phyloP scores from a whole-genome alignment of 2,329 filamentous ascomycete species.

The Sphaceloma murrayae region DNA sequence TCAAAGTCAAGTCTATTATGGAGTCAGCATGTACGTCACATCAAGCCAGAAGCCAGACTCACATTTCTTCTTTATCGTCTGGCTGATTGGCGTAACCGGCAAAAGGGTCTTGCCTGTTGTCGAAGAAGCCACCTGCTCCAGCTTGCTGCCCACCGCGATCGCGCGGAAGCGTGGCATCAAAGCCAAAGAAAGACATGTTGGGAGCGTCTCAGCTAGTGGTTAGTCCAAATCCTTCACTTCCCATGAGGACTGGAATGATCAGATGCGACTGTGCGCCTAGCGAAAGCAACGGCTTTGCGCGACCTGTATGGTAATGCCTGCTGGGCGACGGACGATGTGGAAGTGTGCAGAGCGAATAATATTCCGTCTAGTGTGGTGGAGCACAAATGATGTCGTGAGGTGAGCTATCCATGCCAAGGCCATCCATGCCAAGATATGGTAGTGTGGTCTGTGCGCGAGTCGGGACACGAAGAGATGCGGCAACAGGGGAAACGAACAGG shows the following conservation, averaged over 20 bases:
- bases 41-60: slow-evolving; percentile 26
- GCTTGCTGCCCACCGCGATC: slow-evolving; percentile 54
- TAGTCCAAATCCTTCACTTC: not conserved
- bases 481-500: too few species aligned
- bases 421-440: too few species aligned
- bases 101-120: slow-evolving; percentile 72
- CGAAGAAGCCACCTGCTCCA: slow-evolving; percentile 56
- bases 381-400: slow-evolving; percentile 13
- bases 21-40: slow-evolving; percentile 26
- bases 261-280: too few species aligned
- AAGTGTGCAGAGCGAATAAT: not conserved
- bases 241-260: too few species aligned
- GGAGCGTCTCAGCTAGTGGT: slow-evolving; percentile 9
- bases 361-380: not conserved
- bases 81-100: slow-evolving; percentile 58
- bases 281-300: too few species aligned
- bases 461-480: too few species aligned
- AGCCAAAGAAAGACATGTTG: slow-evolving; percentile 80
- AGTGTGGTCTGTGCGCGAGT: too few species aligned
- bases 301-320: too few species aligned
- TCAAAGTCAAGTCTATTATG: slow-evolving; percentile 73
- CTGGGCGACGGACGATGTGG: too few species aligned
- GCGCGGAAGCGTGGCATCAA: slow-evolving; percentile 59
- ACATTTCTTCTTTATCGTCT: slow-evolving; percentile 53
- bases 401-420: slow-evolving; percentile 12